Percentiles rank a stretch among this genome's conserved stretches.
Conservation (phyloP, 352 stramenopile species). For the Hyaloperonospora brassicae region DNA sequence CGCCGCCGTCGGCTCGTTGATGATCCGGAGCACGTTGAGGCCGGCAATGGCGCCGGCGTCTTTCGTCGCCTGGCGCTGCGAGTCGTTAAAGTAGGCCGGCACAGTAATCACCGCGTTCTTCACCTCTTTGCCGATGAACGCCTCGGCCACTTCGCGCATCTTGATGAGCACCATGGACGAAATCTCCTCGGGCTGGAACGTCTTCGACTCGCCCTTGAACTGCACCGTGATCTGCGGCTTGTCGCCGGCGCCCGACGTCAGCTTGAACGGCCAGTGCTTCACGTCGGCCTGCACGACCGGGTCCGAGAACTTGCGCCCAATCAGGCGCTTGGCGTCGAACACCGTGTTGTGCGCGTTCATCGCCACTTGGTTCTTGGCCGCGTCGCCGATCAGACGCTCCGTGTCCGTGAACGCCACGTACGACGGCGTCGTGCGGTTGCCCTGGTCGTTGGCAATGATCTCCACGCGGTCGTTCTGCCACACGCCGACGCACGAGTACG, state of each 20-base stretch:
- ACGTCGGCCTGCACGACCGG: slow-evolving; percentile 78
- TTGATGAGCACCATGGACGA: slow-evolving; percentile 74
- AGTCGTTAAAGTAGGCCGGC: slow-evolving; percentile 96
- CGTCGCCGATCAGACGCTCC: slow-evolving; percentile 92
- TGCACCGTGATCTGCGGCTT: slow-evolving; percentile 68
- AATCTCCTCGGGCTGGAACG: slow-evolving; percentile 77
- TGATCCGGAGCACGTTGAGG: slow-evolving; percentile 92
- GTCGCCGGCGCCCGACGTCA: slow-evolving; percentile 47
- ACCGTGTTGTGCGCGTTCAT: slow-evolving; percentile 94
- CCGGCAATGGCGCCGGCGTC: slow-evolving; percentile 87
- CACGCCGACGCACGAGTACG: slow-evolving; percentile 94
- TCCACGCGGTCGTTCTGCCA: slow-evolving; percentile 97
- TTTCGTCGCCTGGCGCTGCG: slow-evolving; percentile 92
- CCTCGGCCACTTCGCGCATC: slow-evolving; percentile 61
- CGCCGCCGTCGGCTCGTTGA: slow-evolving; percentile 94
- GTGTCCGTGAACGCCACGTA: slow-evolving; percentile 94
- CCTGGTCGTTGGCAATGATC: slow-evolving; percentile 94
- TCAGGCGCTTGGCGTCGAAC: slow-evolving; percentile 95
- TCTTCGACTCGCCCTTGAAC: slow-evolving; percentile 63
- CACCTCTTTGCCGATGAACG: slow-evolving; percentile 55
- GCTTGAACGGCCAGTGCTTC: slow-evolving; percentile 65
- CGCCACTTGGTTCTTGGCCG: slow-evolving; percentile 89
- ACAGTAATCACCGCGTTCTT: slow-evolving; percentile 90
- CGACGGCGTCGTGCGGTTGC: slow-evolving; percentile 92
- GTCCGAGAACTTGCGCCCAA: slow-evolving; percentile 91